phyloP scores from a whole-genome alignment of 139 green algal species.

The Astrephomene gubernaculifera region DNA sequence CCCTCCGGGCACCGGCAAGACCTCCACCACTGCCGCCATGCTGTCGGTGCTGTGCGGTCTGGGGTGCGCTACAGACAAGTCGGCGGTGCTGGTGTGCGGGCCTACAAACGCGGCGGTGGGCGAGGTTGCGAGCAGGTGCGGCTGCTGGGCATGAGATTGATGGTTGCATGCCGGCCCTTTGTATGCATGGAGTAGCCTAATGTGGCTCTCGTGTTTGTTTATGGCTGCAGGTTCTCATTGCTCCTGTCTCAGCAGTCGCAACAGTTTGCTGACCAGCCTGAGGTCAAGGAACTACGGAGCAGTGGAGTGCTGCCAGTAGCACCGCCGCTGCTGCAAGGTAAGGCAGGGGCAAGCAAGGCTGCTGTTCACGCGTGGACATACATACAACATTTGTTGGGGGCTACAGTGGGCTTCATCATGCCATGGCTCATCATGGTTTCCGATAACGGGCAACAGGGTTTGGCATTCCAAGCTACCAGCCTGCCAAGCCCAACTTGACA shows the following conservation, averaged over 20 bases:
- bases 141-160: too few species aligned
- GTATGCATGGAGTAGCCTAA: too few species aligned
- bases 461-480: neutral
- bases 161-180: too few species aligned
- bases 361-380: too few species aligned
- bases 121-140: slow-evolving; percentile 72
- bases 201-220: too few species aligned
- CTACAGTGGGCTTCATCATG: neutral
- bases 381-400: too few species aligned
- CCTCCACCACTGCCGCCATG: slow-evolving; percentile 71
- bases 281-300: neutral
- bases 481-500: neutral
- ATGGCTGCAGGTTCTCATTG: neutral
- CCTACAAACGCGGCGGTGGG: slow-evolving; percentile 88
- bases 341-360: too few species aligned
- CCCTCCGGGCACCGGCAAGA: slow-evolving; percentile 88
- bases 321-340: neutral
- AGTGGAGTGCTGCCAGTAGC: neutral
- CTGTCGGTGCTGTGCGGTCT: slow-evolving; percentile 52
- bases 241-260: neutral
- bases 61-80: neutral
- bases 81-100: slow-evolving; percentile 73
- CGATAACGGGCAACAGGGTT: neutral
- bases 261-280: neutral
- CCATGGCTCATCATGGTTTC: neutral